Evolutionary conservation across 73 alveolate species (phyloP).

Genomic region (Diophrys appendiculata): DNA sequence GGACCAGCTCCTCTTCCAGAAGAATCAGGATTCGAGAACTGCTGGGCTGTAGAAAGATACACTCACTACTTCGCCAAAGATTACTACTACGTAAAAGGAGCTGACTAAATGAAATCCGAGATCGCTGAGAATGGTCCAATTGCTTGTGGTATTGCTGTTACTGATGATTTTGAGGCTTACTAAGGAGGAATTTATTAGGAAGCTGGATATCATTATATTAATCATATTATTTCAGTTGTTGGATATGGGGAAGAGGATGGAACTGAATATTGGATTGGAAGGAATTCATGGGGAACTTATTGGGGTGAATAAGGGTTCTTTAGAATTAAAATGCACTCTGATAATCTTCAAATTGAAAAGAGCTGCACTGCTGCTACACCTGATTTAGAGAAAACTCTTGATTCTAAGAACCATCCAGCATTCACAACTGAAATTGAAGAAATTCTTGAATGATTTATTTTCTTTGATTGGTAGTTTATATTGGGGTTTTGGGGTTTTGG

Average conservation of each 20-base stretch:
- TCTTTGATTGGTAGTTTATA: too few relatives aligned
- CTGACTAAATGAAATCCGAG: slow-evolving; percentile 73
- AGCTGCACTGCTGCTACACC: slow-evolving; percentile 64
- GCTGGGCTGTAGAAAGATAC: slow-evolving; percentile 76
- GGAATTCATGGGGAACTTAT: slow-evolving; percentile 92
- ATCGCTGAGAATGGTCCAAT: slow-evolving; percentile 77
- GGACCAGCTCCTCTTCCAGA: slow-evolving; percentile 63
- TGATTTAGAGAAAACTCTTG: slow-evolving; percentile 18
- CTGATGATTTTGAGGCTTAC: slow-evolving; percentile 51
- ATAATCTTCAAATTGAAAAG: slow-evolving; percentile 66
- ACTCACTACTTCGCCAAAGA: slow-evolving; percentile 64
- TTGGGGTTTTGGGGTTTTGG: too few relatives aligned
- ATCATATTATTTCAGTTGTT: slow-evolving; percentile 51
- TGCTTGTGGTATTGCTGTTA: slow-evolving; percentile 75
- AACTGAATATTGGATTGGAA: slow-evolving; percentile 87
- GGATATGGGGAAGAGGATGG: slow-evolving; percentile 86
- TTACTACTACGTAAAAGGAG: slow-evolving; percentile 58
- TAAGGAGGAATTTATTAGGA: slow-evolving; percentile 55
- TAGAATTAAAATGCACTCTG: slow-evolving; percentile 76
- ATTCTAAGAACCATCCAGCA: too few relatives aligned
- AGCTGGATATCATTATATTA: background rate
- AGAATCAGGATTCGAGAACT: slow-evolving; percentile 54
- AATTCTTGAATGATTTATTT: too few relatives aligned
- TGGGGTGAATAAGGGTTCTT: slow-evolving; percentile 96
- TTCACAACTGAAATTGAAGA: too few relatives aligned